Evolutionary conservation across 2,329 filamentous ascomycete genomes (phyloP).

Genomic region (Pyricularia sp.): DNA sequence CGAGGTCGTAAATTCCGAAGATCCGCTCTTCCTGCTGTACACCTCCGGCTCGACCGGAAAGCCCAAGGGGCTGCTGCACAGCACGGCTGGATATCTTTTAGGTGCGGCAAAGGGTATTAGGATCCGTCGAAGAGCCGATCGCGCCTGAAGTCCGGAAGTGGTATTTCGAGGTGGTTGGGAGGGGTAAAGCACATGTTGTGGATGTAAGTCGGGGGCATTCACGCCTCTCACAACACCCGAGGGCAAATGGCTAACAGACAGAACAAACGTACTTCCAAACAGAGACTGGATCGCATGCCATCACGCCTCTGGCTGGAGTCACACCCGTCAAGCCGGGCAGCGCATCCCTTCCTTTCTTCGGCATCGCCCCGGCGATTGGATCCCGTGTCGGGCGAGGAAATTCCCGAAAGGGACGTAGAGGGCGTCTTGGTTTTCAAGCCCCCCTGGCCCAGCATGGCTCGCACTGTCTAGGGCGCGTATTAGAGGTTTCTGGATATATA

Average conservation of each 20-base stretch:
- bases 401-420: slow-evolving; percentile 91
- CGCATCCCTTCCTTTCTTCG: slow-evolving; percentile 94
- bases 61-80: slow-evolving; percentile 98
- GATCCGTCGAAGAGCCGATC: slow-evolving; percentile 94
- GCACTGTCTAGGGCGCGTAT: slow-evolving; percentile 94
- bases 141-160: slow-evolving; percentile 98
- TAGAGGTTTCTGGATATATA: slow-evolving; percentile 99
- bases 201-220: slow-evolving; percentile 35
- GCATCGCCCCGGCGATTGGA: slow-evolving; percentile 96
- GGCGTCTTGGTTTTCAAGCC: slow-evolving; percentile 95
- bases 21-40: slow-evolving; percentile 94
- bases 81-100: slow-evolving; percentile 86
- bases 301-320: slow-evolving; percentile 81
- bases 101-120: slow-evolving; percentile 82
- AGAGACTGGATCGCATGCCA: slow-evolving; percentile 93
- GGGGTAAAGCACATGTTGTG: slow-evolving; percentile 82
- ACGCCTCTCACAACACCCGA: too few species aligned
- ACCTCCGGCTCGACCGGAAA: slow-evolving; percentile 97
- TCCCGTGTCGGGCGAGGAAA: slow-evolving; percentile 85
- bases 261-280: slow-evolving; percentile 89
- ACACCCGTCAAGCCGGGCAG: slow-evolving; percentile 95
- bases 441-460: slow-evolving; percentile 95
- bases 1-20: slow-evolving; percentile 81
- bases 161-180: slow-evolving; percentile 93
- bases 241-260: too few species aligned